Base-by-base conservation (phyloP, 768 basidiomycete genomes). In the Rhodotorula toruloides region DNA sequence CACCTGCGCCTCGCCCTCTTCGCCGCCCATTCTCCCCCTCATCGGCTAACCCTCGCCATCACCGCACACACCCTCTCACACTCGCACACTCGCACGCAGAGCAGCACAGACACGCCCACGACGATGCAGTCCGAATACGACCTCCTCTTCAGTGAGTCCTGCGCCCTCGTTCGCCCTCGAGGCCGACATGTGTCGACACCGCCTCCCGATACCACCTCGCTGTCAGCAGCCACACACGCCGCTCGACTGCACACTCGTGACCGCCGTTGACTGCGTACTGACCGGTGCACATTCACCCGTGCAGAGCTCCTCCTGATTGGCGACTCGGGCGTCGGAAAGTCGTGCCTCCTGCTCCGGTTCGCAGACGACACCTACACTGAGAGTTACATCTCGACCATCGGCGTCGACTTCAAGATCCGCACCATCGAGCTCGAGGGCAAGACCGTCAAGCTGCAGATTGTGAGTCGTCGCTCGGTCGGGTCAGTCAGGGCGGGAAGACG, bases 351-450 rank as follows among this genome's bases (percentile, higher is more conserved):
- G 39, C 74, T 80, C 25, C 75, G 91, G 71, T 99, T 99, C 85
- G 94, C 91, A 77, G 96, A 98, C 81, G 96, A 99, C 79, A 90
- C 93, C 71, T 99, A 92, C 91, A 98, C 96, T 43, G 92, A 93
- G 59, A 91, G 89, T 46, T 98, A 96, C 83, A 99, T 97, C 80
- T 74, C 75, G 53, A 98, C 94, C 63, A 99, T 99, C 78, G 94
- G 94, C 67, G 93, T 97, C 73, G 92, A 94, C 85, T 96, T 96
- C 84, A 93, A 93, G 86, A 98, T 98, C 79, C 87, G 94, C 40
- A 97, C 93, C 58, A 98, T 98, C 77, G 93, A 98, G 78, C 83
- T 98, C 58, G 94, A 98, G 74, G 94, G 94, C 42, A 97, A 97
- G 81, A 85, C 90, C 50, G 91, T 96, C 77, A 97, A 97, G 80